phyloP scores from a whole-genome alignment of 768 basidiomycete species.

The Auriscalpium microsporum region DNA sequence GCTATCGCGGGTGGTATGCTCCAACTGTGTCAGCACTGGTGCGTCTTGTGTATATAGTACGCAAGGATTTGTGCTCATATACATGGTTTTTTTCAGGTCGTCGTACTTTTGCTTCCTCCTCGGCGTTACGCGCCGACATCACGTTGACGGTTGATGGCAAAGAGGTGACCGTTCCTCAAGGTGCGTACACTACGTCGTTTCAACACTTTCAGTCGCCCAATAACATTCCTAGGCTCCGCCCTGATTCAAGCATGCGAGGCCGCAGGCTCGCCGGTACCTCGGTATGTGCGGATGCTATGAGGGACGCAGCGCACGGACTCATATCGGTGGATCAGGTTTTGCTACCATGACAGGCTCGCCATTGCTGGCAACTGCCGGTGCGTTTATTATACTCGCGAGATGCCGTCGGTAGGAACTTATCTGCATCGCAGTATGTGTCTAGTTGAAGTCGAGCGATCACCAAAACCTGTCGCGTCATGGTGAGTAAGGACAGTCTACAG shows the following conservation, averaged over 20 bases:
- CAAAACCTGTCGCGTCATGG: slow-evolving; percentile 94
- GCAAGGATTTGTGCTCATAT: background rate
- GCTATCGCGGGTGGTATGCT: slow-evolving; percentile 51
- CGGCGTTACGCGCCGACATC: slow-evolving; percentile 65
- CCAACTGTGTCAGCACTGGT: slow-evolving; percentile 11
- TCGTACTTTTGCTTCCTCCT: slow-evolving; percentile 57
- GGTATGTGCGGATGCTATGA: slow-evolving; percentile 35
- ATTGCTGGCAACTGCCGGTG: slow-evolving; percentile 97
- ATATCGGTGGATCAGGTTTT: slow-evolving; percentile 43
- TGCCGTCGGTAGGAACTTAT: slow-evolving; percentile 5
- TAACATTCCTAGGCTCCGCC: slow-evolving; percentile 59
- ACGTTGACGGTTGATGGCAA: slow-evolving; percentile 95
- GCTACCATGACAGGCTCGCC: slow-evolving; percentile 88
- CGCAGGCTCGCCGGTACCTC: slow-evolving; percentile 72
- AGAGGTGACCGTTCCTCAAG: slow-evolving; percentile 94
- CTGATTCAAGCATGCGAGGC: slow-evolving; percentile 94
- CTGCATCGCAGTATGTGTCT: slow-evolving; percentile 76
- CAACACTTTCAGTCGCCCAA: background rate
- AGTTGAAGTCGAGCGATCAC: slow-evolving; percentile 93
- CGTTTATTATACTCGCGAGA: slow-evolving; percentile 21
- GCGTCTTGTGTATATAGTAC: background rate
- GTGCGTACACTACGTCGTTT: slow-evolving; percentile 34
- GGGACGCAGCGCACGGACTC: background rate
- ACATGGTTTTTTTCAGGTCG: slow-evolving; percentile 29
- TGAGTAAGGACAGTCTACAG: slow-evolving; percentile 21